Conservation (phyloP, 768 basidiomycete species). For the Pleurotus platypus region DNA sequence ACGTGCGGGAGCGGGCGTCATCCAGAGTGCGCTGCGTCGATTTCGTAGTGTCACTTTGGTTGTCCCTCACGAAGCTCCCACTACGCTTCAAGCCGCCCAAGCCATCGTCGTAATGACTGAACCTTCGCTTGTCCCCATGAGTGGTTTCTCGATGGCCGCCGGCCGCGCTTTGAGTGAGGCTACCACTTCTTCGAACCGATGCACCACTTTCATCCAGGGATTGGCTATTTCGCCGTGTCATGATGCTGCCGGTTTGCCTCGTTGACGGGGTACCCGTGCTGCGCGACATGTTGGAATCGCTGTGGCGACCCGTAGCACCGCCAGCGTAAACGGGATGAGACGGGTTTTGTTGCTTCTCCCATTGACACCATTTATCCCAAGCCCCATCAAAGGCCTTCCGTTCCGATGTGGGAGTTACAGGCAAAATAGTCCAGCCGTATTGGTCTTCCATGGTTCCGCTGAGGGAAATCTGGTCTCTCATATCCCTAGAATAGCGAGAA, state of each 20-base stretch:
- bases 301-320: slow-evolving; percentile 2
- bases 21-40: neutral
- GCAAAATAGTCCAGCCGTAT: slow-evolving; percentile 44
- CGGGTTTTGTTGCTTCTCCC: slow-evolving; percentile 32
- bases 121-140: neutral
- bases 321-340: slow-evolving; percentile 6
- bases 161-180: neutral
- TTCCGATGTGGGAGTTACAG: slow-evolving; percentile 38
- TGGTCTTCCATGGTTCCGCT: slow-evolving; percentile 41
- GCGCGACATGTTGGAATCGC: slow-evolving; percentile 2
- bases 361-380: slow-evolving; percentile 55
- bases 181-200: slow-evolving; percentile 1
- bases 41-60: neutral
- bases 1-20: neutral
- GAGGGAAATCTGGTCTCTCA: slow-evolving; percentile 56
- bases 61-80: neutral
- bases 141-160: neutral
- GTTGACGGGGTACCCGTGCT: neutral
- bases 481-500: slow-evolving; percentile 42
- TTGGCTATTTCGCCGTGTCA: neutral
- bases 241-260: neutral
- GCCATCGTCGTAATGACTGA: slow-evolving; percentile 5
- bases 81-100: neutral
- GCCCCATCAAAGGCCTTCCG: slow-evolving; percentile 55
- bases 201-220: neutral